A percentile compares a stretch with the other conserved stretches of the same genome.
Evolutionary conservation across 75 land plant species (phyloP).

Genomic region (Larix kaempferi): DNA sequence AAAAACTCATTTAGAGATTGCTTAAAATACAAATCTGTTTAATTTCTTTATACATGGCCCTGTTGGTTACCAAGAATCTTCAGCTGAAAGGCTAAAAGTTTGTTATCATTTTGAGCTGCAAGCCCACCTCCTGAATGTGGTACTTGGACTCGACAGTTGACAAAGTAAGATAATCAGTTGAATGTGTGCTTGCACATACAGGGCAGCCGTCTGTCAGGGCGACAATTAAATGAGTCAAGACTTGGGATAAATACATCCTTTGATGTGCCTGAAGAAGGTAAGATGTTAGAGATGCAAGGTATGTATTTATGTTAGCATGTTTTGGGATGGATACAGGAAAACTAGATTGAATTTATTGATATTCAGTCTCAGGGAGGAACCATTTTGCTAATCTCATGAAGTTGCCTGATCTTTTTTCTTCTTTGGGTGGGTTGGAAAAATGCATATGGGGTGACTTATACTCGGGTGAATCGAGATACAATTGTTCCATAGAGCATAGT

Average conservation of each 20-base stretch:
- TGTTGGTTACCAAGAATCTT: background rate
- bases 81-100: background rate
- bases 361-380: background rate
- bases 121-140: background rate
- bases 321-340: background rate
- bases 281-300: background rate
- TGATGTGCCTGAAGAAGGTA: slow-evolving; percentile 26
- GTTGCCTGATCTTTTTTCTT: background rate
- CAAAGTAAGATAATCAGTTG: background rate
- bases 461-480: too few relatives aligned
- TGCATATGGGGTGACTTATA: too few relatives aligned
- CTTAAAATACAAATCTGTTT: background rate
- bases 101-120: background rate
- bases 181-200: background rate
- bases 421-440: too few relatives aligned
- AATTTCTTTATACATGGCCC: background rate
- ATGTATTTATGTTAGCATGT: background rate
- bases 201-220: slow-evolving; percentile 12
- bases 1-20: background rate
- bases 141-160: background rate
- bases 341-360: background rate
- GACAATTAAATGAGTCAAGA: slow-evolving; percentile 17
- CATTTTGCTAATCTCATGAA: background rate
- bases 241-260: slow-evolving; percentile 4
- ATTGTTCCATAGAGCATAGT: too few relatives aligned